Evolutionary conservation across 2,329 filamentous ascomycete species (phyloP).

Genomic region (Fusarium pseudonygamai): DNA sequence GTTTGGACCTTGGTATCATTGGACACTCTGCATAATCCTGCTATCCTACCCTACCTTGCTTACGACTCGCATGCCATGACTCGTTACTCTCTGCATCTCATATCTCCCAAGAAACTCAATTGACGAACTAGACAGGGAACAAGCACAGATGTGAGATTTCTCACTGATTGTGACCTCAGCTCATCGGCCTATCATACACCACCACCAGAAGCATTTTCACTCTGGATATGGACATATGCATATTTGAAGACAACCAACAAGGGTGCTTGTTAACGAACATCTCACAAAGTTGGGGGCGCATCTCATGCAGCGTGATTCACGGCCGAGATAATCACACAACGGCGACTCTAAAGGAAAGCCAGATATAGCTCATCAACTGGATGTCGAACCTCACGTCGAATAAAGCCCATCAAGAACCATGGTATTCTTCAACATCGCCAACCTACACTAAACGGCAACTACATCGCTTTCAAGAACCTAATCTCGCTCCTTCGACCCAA

Average conservation of each 20-base stretch:
- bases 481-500: slow-evolving; percentile 29
- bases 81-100: not conserved
- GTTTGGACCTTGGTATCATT: not conserved
- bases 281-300: not conserved
- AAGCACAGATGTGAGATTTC: not conserved
- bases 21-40: not conserved
- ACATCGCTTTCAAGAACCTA: not conserved
- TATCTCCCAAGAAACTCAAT: not conserved
- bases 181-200: not conserved
- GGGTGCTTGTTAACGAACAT: not conserved
- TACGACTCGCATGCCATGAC: not conserved
- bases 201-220: not conserved
- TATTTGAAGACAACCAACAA: not conserved
- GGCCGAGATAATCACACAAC: not conserved
- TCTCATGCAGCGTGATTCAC: not conserved
- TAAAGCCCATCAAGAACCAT: not conserved
- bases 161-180: not conserved
- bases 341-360: not conserved
- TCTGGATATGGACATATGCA: not conserved
- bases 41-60: not conserved
- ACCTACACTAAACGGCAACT: not conserved
- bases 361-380: not conserved
- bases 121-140: not conserved
- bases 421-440: not conserved
- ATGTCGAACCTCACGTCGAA: not conserved